Evolutionary conservation across 2,329 filamentous ascomycete genomes (phyloP), one percentile per base, ranked within the genome.

Genomic region (Paecilomyces niveus): DNA sequence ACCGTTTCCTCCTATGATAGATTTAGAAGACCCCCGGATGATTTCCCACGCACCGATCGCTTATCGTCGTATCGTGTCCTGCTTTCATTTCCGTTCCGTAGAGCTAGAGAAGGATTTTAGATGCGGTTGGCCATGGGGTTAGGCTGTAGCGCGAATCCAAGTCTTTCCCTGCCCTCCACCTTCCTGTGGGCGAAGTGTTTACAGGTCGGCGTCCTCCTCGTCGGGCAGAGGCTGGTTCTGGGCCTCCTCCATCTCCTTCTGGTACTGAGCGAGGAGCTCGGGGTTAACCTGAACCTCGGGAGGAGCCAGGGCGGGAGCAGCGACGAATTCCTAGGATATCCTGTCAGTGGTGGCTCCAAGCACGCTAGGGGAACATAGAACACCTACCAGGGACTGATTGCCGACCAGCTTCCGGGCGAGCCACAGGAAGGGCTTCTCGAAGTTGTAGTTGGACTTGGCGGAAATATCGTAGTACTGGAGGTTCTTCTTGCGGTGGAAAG

Each of bases 401-500:
- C 93, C 94, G 70, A 96, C 92, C 60, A 99, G 88, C 88, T 99
- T 99, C 79, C 94, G 88, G 69, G 92, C 93, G 71, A 99, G 89
- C 94, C 94, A 97, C 71, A 97, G 89, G 90, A 99, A 97, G 64
- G 93, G 93, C 87, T 97, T 99, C 88, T 97, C 93, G 80, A 97
- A 97, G 88, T 97, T 97, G 84, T 99, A 97, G 86, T 97, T 97
- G 75, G 92, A 97, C 85, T 97, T 99, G 80, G 94, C 94, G 50
- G 92, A 97, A 78, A 97, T 97, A 72, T 97, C 94, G 85, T 99
- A 99, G 87, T 97, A 99, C 82, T 99, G 94, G 56, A 99, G 88
- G 82, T 97, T 99, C 89, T 99, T 99, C 90, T 99, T 99, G 82
- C 94, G 91, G 86, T 99, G 94, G 90, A 99, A 99, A 68, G 94